Percentiles rank a stretch among this genome's conserved stretches.
These are phyloP conservation scores for Nigrograna mackinnonii DNA, from an alignment of 2,329 filamentous ascomycete genomes.

Conservation along the genomic window DNA sequence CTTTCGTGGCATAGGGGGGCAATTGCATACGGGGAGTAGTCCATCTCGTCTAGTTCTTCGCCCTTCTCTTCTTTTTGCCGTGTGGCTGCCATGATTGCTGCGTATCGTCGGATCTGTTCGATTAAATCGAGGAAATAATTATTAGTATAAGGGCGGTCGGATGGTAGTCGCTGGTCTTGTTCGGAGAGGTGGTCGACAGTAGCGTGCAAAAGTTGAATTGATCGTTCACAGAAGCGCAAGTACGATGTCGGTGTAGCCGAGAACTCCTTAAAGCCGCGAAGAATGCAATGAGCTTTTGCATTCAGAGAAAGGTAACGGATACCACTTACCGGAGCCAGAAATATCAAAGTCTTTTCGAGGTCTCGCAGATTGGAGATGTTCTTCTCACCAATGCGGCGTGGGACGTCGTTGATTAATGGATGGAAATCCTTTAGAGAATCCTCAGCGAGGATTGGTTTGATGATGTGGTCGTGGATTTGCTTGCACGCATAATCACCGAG, in stretches of 20 bases:
- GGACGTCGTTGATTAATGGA: slow-evolving; percentile 76
- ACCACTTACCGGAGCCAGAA: slow-evolving; percentile 88
- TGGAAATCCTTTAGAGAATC: slow-evolving; percentile 78
- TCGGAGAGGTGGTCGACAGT: slow-evolving; percentile 86
- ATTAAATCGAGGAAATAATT: slow-evolving; percentile 96
- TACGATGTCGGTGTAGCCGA: slow-evolving; percentile 72
- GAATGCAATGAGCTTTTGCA: slow-evolving; percentile 69
- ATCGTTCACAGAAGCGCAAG: slow-evolving; percentile 86
- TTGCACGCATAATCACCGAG: slow-evolving; percentile 72
- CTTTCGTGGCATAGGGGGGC: slow-evolving; percentile 1
- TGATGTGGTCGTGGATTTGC: slow-evolving; percentile 78
- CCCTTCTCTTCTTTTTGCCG: slow-evolving; percentile 68
- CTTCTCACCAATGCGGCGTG: slow-evolving; percentile 77
- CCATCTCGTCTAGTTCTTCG: slow-evolving; percentile 55
- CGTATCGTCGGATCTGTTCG: slow-evolving; percentile 90
- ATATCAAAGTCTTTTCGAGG: slow-evolving; percentile 89
- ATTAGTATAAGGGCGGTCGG: slow-evolving; percentile 90
- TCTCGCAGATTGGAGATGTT: slow-evolving; percentile 91
- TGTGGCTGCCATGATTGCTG: slow-evolving; percentile 76
- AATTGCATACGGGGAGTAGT: slow-evolving; percentile 51
- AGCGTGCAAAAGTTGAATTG: slow-evolving; percentile 86
- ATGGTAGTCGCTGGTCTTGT: slow-evolving; percentile 80
- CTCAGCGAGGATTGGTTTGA: slow-evolving; percentile 75
- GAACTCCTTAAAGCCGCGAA: slow-evolving; percentile 70
- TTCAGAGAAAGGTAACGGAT: slow-evolving; percentile 56